Evolutionary conservation across 2,329 filamentous ascomycete species (phyloP).

Genomic region (Aspergillus tubingensis): DNA sequence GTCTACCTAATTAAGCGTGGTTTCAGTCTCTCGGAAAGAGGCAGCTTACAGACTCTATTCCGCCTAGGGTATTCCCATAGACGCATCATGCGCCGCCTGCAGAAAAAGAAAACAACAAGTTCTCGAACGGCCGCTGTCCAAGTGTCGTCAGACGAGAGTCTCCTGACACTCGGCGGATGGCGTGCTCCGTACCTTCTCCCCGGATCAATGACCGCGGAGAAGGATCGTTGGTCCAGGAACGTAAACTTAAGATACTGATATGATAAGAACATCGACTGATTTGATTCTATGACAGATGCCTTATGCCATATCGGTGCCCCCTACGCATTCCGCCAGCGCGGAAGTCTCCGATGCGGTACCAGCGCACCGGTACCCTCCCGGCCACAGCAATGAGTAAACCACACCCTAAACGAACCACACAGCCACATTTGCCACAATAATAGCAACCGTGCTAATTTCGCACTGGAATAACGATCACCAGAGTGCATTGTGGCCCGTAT

Average conservation of each 20-base stretch:
- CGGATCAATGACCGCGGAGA: slow-evolving; percentile 16
- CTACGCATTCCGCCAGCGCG: slow-evolving; percentile 1
- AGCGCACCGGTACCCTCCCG: neutral
- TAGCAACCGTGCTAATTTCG: neutral
- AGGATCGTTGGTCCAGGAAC: slow-evolving; percentile 12
- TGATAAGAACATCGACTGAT: slow-evolving; percentile 6
- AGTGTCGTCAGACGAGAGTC: slow-evolving; percentile 1
- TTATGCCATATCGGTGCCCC: neutral
- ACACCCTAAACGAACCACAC: neutral
- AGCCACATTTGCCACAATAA: neutral
- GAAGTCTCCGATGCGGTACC: slow-evolving; percentile 10
- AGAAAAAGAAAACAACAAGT: slow-evolving; percentile 15
- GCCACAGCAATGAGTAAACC: neutral
- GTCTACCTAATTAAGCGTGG: neutral
- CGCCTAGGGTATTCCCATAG: neutral
- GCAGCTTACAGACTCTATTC: neutral
- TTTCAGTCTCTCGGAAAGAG: neutral
- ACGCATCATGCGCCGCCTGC: slow-evolving; percentile 1
- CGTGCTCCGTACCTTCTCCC: slow-evolving; percentile 15
- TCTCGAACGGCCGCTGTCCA: slow-evolving; percentile 7
- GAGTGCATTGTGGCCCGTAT: neutral
- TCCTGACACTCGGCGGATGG: slow-evolving; percentile 16
- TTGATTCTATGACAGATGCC: slow-evolving; percentile 12
- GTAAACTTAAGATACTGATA: slow-evolving; percentile 2
- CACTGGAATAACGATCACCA: neutral